These are phyloP conservation scores for Solanum microdontum DNA, from an alignment of 257 asterid genomes.

Conservation along the genomic window DNA sequence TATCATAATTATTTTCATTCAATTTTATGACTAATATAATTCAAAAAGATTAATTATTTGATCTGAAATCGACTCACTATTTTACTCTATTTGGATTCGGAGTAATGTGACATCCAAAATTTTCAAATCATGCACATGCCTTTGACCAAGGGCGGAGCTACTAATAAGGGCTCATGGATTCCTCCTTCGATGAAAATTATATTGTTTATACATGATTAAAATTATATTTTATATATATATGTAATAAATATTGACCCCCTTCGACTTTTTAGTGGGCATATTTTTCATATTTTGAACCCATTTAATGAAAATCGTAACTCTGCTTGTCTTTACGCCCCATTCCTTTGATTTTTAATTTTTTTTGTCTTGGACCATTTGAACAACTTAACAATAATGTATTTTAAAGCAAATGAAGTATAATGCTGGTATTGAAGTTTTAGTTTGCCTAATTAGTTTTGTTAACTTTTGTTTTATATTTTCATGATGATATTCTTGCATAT, in stretches of 20 bases:
- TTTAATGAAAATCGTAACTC: no score
- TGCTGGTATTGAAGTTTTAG: not conserved
- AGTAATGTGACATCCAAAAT: not conserved
- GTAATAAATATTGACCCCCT: no score
- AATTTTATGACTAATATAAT: no score
- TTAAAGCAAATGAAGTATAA: not conserved
- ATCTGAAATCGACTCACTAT: not conserved
- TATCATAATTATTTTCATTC: not conserved
- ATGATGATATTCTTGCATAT: not conserved
- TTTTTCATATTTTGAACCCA: no score
- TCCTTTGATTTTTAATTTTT: not conserved
- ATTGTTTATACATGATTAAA: not conserved
- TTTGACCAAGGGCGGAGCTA: not conserved
- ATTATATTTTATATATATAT: fast-evolving
- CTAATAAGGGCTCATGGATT: not conserved
- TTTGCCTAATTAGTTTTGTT: not conserved
- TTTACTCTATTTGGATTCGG: not conserved
- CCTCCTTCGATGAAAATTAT: not conserved
- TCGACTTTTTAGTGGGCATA: not conserved
- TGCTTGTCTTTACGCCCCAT: not conserved
- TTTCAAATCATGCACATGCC: not conserved
- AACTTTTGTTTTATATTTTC: not conserved
- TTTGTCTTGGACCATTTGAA: fast-evolving
- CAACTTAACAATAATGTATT: fast-evolving
- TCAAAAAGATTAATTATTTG: not conserved